These are phyloP conservation scores for Stromatinia cepivora DNA, from an alignment of 2,329 filamentous ascomycete species.

Conservation along the genomic window DNA sequence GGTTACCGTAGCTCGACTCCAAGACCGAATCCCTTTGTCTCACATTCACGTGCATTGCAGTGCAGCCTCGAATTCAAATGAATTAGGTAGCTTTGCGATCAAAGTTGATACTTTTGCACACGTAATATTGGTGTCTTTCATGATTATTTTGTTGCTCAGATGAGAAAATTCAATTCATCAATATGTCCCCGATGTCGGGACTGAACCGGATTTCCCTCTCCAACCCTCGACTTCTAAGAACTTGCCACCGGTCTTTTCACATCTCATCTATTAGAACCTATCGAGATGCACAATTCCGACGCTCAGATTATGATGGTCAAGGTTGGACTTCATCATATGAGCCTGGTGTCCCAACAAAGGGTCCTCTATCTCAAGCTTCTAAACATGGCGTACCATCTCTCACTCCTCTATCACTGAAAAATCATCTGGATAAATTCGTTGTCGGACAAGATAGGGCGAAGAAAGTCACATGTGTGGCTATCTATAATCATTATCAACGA, in stretches of 20 bases:
- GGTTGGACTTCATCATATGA: constrained; percentile 64
- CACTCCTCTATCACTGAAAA: constrained; percentile 73
- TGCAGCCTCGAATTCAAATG: not conserved
- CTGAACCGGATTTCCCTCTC: constrained; percentile 9
- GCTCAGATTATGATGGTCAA: constrained; percentile 58
- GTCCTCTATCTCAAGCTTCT: constrained; percentile 53
- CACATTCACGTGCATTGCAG: constrained; percentile 10
- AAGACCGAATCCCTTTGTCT: not conserved
- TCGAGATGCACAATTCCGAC: constrained; percentile 40
- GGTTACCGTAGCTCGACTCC: not conserved
- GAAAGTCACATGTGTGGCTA: constrained; percentile 86
- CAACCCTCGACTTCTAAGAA: constrained; percentile 27
- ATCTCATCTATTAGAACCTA: not conserved
- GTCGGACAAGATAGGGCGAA: constrained; percentile 94
- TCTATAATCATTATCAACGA: constrained; percentile 96
- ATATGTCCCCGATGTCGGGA: constrained; percentile 22
- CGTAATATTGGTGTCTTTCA: not conserved
- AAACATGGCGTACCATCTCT: constrained; percentile 62
- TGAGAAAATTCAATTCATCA: constrained; percentile 16
- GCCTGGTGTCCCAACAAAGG: constrained; percentile 58
- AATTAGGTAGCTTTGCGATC: not conserved
- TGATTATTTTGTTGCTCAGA: constrained; percentile 6
- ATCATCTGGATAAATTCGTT: constrained; percentile 91
- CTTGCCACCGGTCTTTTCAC: constrained; percentile 1
- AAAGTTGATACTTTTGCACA: not conserved